Conservation (phyloP, 306 rosid species). For the Amphicarpaea edgeworthii region DNA sequence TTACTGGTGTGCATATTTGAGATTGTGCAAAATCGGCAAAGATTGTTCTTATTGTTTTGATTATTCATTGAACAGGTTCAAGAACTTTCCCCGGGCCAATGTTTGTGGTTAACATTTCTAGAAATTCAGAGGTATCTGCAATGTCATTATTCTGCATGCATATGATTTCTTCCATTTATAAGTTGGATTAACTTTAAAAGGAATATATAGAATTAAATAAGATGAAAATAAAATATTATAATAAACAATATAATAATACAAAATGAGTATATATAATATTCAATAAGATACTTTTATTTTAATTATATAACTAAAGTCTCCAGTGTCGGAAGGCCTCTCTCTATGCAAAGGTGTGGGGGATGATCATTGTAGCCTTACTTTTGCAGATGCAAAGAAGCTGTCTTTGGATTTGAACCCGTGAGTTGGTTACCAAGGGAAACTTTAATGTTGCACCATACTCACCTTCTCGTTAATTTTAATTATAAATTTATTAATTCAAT, state of each 20-base stretch:
- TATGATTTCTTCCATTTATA: conserved; percentile 32
- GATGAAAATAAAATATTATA: conserved; percentile 6
- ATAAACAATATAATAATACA: conserved; percentile 11
- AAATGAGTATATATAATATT: conserved; percentile 1
- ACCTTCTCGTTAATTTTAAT: neutral
- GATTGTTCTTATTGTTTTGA: conserved; percentile 39
- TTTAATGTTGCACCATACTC: too few species aligned
- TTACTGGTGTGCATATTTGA: conserved; percentile 30
- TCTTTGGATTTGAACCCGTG: too few species aligned
- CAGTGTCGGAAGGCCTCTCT: too few species aligned
- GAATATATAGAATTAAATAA: conserved; percentile 20
- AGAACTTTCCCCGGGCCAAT: conserved; percentile 83
- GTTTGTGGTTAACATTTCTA: conserved; percentile 71
- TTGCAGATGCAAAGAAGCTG: too few species aligned
- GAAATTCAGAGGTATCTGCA: conserved; percentile 77
- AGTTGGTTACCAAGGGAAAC: too few species aligned
- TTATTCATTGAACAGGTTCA: conserved; percentile 69
- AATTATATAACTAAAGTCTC: neutral
- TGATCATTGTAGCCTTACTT: too few species aligned
- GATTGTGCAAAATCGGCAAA: conserved; percentile 15
- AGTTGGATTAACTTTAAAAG: conserved; percentile 11
- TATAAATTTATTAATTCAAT: conserved; percentile 8
- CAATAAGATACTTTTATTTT: neutral
- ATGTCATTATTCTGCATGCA: conserved; percentile 25
- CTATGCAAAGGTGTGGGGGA: too few species aligned